Evolutionary conservation across 257 asterid species (phyloP).

Genomic region (Scutellaria minor): DNA sequence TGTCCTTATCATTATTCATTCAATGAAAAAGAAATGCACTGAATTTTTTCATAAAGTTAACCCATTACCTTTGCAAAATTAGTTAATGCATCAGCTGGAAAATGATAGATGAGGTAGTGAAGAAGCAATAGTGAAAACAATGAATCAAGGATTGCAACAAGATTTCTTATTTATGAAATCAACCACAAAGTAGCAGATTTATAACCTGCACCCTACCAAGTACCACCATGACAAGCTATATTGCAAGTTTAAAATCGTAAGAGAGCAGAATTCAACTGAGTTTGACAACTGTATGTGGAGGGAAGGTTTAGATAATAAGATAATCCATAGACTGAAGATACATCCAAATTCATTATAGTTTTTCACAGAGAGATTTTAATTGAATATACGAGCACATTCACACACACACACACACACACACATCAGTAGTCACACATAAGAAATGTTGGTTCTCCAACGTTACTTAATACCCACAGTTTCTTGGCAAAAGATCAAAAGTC

Average conservation of each 20-base stretch:
- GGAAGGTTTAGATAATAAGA: background rate
- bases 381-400: slow-evolving; percentile 8
- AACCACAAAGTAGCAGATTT: slow-evolving; percentile 17
- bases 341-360: background rate
- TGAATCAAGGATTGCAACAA: slow-evolving; percentile 15
- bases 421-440: background rate
- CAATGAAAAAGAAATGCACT: background rate
- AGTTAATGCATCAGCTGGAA: slow-evolving; percentile 7
- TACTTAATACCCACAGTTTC: slow-evolving; percentile 6
- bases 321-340: background rate
- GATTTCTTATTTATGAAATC: slow-evolving; percentile 3
- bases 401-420: background rate
- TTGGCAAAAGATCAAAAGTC: background rate
- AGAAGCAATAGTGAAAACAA: background rate
- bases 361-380: background rate
- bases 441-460: background rate
- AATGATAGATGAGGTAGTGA: background rate
- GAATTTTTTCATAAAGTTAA: background rate
- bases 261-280: slow-evolving; percentile 11
- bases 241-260: background rate
- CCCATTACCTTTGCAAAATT: slow-evolving; percentile 3
- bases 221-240: background rate
- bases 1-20: slow-evolving; percentile 18
- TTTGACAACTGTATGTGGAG: background rate
- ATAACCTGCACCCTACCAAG: slow-evolving; percentile 1